Evolutionary conservation across 768 basidiomycete species (phyloP).

Genomic region (Mycena galopus): DNA sequence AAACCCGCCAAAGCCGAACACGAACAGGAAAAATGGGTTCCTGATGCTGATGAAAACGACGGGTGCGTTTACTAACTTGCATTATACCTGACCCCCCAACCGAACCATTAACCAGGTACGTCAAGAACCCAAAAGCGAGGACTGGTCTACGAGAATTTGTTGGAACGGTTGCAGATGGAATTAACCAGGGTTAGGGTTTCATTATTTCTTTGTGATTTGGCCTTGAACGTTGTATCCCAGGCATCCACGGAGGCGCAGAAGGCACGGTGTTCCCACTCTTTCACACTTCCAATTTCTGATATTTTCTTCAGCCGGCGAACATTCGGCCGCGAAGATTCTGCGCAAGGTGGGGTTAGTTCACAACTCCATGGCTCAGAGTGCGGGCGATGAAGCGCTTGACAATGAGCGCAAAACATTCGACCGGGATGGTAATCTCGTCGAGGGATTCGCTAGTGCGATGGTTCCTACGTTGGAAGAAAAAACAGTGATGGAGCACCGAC

Average conservation of each 20-base stretch:
- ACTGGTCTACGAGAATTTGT: slow-evolving; percentile 49
- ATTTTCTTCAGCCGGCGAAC: slow-evolving; percentile 51
- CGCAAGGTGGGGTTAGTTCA: slow-evolving; percentile 61
- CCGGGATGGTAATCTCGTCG: slow-evolving; percentile 61
- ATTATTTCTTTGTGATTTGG: slow-evolving; percentile 14
- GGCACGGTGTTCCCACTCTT: no score
- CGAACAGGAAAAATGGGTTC: slow-evolving; percentile 78
- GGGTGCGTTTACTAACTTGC: no score
- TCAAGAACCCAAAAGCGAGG: slow-evolving; percentile 53
- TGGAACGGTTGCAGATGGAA: slow-evolving; percentile 52
- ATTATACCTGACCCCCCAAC: no score
- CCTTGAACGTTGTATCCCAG: slow-evolving; percentile 45
- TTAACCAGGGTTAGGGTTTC: slow-evolving; percentile 63
- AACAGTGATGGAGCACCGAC: slow-evolving; percentile 63
- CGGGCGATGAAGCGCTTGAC: slow-evolving; percentile 57
- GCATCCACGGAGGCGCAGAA: slow-evolving; percentile 54
- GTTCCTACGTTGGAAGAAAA: slow-evolving; percentile 83
- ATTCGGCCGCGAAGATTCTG: slow-evolving; percentile 50
- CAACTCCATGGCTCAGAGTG: slow-evolving; percentile 52
- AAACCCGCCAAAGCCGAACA: slow-evolving; percentile 64
- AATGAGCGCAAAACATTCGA: slow-evolving; percentile 67
- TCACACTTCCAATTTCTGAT: no score
- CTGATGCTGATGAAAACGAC: slow-evolving; percentile 73
- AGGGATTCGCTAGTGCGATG: slow-evolving; percentile 71
- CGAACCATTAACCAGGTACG: slow-evolving; percentile 35